A percentile compares a stretch with the other conserved stretches of the same genome.
phyloP scores from a whole-genome alignment of 805 yeast genomes.

The Nakazawaea sp. region DNA sequence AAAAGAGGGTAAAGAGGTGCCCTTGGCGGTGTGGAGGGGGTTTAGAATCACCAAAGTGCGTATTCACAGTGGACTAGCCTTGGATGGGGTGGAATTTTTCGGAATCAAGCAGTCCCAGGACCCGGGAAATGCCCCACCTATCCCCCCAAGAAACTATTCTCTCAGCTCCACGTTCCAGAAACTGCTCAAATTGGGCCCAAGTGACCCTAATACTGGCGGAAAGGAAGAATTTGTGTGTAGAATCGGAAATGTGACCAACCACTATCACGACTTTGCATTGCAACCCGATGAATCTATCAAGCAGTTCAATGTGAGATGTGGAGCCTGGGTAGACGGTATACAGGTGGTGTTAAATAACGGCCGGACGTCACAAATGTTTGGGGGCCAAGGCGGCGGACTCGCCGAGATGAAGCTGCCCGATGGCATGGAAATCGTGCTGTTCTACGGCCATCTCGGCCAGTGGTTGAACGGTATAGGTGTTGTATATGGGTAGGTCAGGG shows the following conservation, averaged over 20 bases:
- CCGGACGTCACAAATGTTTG: slow-evolving; percentile 49
- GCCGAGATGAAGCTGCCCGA: slow-evolving; percentile 58
- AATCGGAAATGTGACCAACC: slow-evolving; percentile 47
- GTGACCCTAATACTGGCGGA: neutral
- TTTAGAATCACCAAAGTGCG: slow-evolving; percentile 42
- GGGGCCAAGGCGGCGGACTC: slow-evolving; percentile 63
- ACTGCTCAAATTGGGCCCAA: neutral
- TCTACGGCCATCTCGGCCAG: slow-evolving; percentile 58
- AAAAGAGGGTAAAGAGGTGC: slow-evolving; percentile 17
- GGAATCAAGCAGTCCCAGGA: slow-evolving; percentile 17
- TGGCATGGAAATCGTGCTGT: slow-evolving; percentile 56
- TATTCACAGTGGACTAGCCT: slow-evolving; percentile 66
- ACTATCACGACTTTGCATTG: slow-evolving; percentile 51
- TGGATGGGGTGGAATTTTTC: slow-evolving; percentile 72
- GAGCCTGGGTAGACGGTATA: slow-evolving; percentile 87
- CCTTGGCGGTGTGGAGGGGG: slow-evolving; percentile 28
- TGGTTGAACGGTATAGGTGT: slow-evolving; percentile 79
- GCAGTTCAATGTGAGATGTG: slow-evolving; percentile 61
- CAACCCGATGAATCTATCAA: slow-evolving; percentile 50
- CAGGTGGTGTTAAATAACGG: slow-evolving; percentile 61
- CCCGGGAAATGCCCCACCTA: slow-evolving; percentile 28
- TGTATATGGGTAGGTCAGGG: slow-evolving; percentile 29
- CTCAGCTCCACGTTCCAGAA: slow-evolving; percentile 1
- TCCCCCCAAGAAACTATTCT: slow-evolving; percentile 40
- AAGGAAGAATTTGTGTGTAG: slow-evolving; percentile 14